Evolutionary conservation across 805 yeast species (phyloP).

Genomic region (Barnettozyma siamensis): DNA sequence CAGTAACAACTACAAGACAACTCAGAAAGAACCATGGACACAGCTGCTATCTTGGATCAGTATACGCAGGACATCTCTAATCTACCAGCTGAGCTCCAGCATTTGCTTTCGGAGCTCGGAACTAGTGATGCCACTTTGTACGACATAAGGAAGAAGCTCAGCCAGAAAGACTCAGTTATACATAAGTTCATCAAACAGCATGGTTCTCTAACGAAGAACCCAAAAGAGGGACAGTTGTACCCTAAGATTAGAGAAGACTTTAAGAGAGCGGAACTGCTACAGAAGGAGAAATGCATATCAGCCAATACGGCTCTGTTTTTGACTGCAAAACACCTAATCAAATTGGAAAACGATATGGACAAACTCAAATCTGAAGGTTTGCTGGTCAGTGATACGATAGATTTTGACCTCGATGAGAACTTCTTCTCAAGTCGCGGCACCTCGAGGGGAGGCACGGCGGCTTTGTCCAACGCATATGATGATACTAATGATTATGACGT

Average conservation of each 20-base stretch:
- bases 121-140: constrained; percentile 59
- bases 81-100: constrained; percentile 81
- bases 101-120: constrained; percentile 71
- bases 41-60: constrained; percentile 76
- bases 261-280: constrained; percentile 52
- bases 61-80: constrained; percentile 71
- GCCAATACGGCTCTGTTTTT: constrained; percentile 81
- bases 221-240: constrained; percentile 67
- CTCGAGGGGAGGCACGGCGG: constrained; percentile 27
- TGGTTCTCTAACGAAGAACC: constrained; percentile 76
- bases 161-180: constrained; percentile 68
- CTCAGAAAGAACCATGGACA: constrained; percentile 56
- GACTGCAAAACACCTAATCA: constrained; percentile 66
- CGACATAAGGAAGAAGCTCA: constrained; percentile 61
- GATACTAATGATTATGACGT: constrained; percentile 1
- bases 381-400: constrained; percentile 45
- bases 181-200: constrained; percentile 78
- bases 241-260: constrained; percentile 66
- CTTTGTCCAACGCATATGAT: constrained; percentile 1
- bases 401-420: constrained; percentile 28
- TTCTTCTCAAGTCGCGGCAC: constrained; percentile 27
- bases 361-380: constrained; percentile 78
- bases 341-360: constrained; percentile 70
- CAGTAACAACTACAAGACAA: too few species aligned
- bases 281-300: constrained; percentile 69